A percentile compares a stretch with the other conserved stretches of the same genome.
Conservation (phyloP, 257 asterid genomes). For the Solanum commersonii region DNA sequence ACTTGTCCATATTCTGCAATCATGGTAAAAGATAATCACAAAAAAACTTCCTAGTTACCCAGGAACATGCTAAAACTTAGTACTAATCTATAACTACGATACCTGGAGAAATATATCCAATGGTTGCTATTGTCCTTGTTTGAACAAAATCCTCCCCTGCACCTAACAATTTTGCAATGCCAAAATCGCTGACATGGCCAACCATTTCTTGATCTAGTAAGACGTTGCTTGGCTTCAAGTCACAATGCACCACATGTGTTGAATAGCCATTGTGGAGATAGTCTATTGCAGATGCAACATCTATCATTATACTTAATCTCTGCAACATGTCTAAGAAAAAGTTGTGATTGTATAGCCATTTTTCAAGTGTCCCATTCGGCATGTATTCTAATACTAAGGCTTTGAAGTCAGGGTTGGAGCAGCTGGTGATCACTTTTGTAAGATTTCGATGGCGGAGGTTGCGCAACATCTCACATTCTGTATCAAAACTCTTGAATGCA, state of each 20-base stretch:
- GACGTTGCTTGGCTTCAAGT: not conserved
- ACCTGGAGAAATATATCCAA: not conserved
- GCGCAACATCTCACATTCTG: not conserved
- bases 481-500: not conserved
- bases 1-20: not conserved
- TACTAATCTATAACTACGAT: not conserved
- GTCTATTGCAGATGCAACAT: not conserved
- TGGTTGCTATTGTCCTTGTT: not conserved
- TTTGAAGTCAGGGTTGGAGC: not conserved
- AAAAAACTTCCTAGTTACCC: not conserved
- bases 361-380: not conserved
- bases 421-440: not conserved
- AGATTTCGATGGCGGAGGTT: not conserved
- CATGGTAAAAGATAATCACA: not conserved
- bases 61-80: not conserved
- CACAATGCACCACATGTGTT: not conserved
- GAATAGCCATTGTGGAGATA: not conserved
- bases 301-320: not conserved
- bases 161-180: not conserved
- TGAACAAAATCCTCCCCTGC: not conserved
- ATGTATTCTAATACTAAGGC: not conserved
- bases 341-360: not conserved
- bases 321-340: not conserved
- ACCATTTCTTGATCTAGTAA: not conserved
- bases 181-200: not conserved